These are phyloP conservation scores for Infundibulicybe gibba DNA, from an alignment of 768 basidiomycete genomes.

Conservation along the genomic window DNA sequence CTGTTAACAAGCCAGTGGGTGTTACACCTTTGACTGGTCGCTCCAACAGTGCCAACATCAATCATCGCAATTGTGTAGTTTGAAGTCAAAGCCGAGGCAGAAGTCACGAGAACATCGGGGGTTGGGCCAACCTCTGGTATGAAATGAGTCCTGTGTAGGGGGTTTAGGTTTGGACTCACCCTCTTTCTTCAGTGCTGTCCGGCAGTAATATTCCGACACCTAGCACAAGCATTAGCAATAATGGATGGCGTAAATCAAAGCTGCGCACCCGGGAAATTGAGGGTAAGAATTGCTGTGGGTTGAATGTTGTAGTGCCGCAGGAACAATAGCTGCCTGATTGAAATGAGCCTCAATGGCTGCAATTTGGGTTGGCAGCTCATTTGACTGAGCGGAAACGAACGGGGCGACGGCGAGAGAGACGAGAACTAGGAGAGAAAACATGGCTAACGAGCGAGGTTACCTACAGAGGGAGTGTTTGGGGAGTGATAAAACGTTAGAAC, in stretches of 20 bases:
- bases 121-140: constrained; percentile 49
- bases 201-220: constrained; percentile 46
- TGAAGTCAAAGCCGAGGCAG: constrained; percentile 39
- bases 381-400: constrained; percentile 42
- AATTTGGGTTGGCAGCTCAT: constrained; percentile 39
- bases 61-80: constrained; percentile 72
- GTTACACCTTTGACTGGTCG: constrained; percentile 57
- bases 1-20: constrained; percentile 79
- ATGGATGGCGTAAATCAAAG: constrained; percentile 1
- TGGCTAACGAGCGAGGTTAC: constrained; percentile 11
- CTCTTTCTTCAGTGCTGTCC: constrained; percentile 57
- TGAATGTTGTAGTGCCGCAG: constrained; percentile 57
- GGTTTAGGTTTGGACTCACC: constrained; percentile 36
- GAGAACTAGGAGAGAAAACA: constrained; percentile 29
- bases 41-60: constrained; percentile 70
- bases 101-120: constrained; percentile 50
- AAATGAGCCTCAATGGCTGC: constrained; percentile 70
- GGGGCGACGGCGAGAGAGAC: constrained; percentile 35
- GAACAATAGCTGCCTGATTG: constrained; percentile 54
- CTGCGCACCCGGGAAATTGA: constrained; percentile 40
- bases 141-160: background rate
- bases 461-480: no score
- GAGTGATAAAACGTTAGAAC: no score
- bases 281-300: constrained; percentile 54
- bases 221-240: constrained; percentile 9